Evolutionary conservation across 805 yeast species (phyloP).

Genomic region (Saccharomycopsis schoenii): DNA sequence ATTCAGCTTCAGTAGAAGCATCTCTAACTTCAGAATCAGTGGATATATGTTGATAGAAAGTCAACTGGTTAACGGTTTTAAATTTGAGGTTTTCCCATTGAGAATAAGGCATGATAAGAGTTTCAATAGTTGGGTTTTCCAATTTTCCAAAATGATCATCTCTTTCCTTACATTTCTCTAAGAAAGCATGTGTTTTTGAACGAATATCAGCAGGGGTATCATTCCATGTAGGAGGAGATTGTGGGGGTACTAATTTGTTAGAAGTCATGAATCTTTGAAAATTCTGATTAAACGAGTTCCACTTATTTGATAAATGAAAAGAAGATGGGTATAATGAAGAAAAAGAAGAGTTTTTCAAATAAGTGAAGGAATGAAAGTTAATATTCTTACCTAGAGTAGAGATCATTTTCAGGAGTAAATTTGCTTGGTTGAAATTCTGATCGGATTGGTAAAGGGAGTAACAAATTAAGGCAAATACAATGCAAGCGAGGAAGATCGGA

Average conservation of each 20-base stretch:
- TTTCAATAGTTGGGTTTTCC: constrained; percentile 44
- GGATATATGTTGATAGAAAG: constrained; percentile 69
- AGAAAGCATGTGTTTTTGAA: constrained; percentile 33
- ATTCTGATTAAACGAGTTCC: neutral
- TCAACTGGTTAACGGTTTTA: constrained; percentile 39
- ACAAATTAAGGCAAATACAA: constrained; percentile 15
- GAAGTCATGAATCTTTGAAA: constrained; percentile 2
- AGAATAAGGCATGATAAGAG: constrained; percentile 44
- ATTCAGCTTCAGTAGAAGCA: constrained; percentile 57
- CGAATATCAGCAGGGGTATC: constrained; percentile 43
- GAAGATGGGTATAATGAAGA: neutral
- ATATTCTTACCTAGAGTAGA: constrained; percentile 14
- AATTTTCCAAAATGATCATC: constrained; percentile 46
- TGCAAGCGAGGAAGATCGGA: neutral
- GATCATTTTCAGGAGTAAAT: constrained; percentile 1
- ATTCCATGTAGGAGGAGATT: constrained; percentile 46
- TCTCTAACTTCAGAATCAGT: constrained; percentile 55
- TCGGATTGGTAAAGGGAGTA: constrained; percentile 12
- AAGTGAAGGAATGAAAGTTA: neutral
- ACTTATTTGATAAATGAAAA: neutral
- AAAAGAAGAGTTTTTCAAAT: neutral
- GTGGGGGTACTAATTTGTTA: constrained; percentile 24
- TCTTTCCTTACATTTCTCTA: constrained; percentile 33
- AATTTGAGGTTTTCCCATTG: constrained; percentile 40
- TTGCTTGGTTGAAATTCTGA: neutral